A percentile compares a stretch with the other conserved stretches of the same genome.
Conservation (phyloP, 495 filamentous ascomycete species). For the Neurospora tetrasperma region DNA sequence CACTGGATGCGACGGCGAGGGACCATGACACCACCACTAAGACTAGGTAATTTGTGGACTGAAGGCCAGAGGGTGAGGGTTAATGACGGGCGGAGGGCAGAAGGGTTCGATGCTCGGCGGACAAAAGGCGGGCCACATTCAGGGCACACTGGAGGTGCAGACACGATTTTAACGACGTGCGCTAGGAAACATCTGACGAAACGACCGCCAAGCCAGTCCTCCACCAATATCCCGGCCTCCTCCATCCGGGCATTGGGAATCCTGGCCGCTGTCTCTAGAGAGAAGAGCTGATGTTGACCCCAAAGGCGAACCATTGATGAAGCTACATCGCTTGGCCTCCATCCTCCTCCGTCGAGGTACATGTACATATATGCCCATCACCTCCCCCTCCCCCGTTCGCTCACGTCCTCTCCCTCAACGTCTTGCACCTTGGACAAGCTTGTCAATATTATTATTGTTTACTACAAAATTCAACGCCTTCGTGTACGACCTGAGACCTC, state of each 20-base stretch:
- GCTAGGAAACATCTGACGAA: slow-evolving; percentile 11
- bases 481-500: slow-evolving; percentile 20
- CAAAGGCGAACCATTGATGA: not conserved
- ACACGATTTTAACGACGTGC: slow-evolving; percentile 3
- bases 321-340: not conserved
- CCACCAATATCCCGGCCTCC: not conserved
- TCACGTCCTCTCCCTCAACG: not conserved
- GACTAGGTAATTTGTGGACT: no score
- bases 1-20: not conserved
- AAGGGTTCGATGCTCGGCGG: not conserved
- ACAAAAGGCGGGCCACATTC: not conserved
- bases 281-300: not conserved
- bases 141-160: not conserved
- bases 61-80: not conserved
- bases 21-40: not conserved
- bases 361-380: not conserved
- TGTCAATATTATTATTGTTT: not conserved
- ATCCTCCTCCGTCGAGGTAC: not conserved
- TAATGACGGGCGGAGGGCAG: no score
- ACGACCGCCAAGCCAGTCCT: slow-evolving; percentile 4
- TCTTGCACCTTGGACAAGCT: not conserved
- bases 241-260: not conserved
- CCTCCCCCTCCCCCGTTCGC: not conserved
- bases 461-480: not conserved
- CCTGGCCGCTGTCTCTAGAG: not conserved